These are phyloP conservation scores for Dendrocalamus latiflorus DNA, from an alignment of 202 grass and related monocot genomes.

Conservation along the genomic window DNA sequence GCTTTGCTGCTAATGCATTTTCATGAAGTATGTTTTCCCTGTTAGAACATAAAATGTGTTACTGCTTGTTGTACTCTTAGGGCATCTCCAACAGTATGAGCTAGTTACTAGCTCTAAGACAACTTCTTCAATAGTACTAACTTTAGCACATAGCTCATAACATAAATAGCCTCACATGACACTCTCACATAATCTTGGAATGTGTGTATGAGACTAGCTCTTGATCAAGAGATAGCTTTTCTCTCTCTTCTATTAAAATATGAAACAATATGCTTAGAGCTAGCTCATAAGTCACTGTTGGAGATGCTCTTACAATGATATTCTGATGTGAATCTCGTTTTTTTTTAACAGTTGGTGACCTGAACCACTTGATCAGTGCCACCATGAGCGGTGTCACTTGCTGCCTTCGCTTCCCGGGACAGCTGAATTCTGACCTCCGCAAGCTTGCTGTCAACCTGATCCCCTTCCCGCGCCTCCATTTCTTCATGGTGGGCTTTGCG, in stretches of 20 bases:
- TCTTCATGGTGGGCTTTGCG: conserved; percentile 86
- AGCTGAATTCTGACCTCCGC: conserved; percentile 78
- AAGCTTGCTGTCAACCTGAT: conserved; percentile 84
- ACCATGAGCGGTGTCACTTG: conserved; percentile 86
- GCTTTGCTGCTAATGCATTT: neutral
- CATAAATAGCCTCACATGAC: too few species aligned
- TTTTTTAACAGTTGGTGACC: conserved; percentile 64
- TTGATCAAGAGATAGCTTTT: too few species aligned
- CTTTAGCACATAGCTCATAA: too few species aligned
- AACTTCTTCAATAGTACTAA: too few species aligned
- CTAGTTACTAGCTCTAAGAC: too few species aligned
- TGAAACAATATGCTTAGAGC: too few species aligned
- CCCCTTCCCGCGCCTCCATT: conserved; percentile 75
- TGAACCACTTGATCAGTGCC: conserved; percentile 77
- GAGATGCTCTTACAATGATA: neutral
- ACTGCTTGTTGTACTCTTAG: neutral
- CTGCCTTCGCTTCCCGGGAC: conserved; percentile 77
- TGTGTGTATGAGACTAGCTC: too few species aligned
- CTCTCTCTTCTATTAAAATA: too few species aligned
- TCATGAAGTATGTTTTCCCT: neutral
- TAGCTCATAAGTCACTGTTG: too few species aligned
- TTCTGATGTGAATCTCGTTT: conserved; percentile 10
- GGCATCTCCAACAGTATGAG: too few species aligned
- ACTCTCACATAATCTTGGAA: too few species aligned
- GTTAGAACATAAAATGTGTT: neutral